Percentiles rank a stretch among this genome's conserved stretches.
phyloP scores from a whole-genome alignment of 495 filamentous ascomycete genomes.

The Aspergillus panamensis region DNA sequence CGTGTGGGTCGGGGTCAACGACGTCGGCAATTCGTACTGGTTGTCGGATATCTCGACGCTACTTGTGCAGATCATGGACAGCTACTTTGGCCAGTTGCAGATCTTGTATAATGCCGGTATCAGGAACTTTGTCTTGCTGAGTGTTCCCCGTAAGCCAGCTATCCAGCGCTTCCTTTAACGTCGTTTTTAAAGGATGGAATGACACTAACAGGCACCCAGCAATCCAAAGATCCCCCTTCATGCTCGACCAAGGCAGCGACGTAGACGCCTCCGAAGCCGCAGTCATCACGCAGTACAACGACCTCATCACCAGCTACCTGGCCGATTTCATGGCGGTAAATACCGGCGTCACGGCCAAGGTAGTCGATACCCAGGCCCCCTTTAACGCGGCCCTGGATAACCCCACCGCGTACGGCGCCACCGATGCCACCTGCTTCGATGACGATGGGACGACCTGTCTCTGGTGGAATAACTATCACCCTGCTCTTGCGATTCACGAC shows the following conservation, averaged over 20 bases:
- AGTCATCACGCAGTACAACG: background rate
- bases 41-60: background rate
- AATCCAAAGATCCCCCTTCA: background rate
- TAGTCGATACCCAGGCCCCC: background rate
- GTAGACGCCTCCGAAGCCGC: background rate
- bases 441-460: background rate
- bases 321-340: background rate
- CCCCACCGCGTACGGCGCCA: background rate
- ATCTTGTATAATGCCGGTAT: background rate
- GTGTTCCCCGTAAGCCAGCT: background rate
- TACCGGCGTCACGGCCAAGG: background rate
- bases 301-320: background rate
- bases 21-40: slow-evolving; percentile 1
- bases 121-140: background rate
- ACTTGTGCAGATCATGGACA: background rate
- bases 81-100: slow-evolving; percentile 3
- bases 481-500: background rate
- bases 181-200: background rate
- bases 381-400: background rate
- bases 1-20: background rate
- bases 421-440: background rate
- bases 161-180: background rate
- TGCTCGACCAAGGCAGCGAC: background rate
- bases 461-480: background rate
- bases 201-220: background rate